phyloP scores from a whole-genome alignment of 1,139 yeast genomes.

The Yamadazyma epiphylla region DNA sequence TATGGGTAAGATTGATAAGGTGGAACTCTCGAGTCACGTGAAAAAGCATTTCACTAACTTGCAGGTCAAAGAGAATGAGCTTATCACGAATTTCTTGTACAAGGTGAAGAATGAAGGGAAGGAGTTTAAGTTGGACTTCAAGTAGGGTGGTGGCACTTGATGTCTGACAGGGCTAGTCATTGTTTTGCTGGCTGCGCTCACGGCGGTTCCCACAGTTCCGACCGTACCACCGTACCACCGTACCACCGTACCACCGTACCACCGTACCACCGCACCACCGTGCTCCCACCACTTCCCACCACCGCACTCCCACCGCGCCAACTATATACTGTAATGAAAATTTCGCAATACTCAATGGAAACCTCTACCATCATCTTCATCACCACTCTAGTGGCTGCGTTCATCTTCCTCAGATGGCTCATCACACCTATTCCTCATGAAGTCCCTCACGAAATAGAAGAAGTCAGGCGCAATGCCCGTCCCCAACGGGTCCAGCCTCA shows the following conservation, averaged over 20 bases:
- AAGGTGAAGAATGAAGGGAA: slow-evolving; percentile 64
- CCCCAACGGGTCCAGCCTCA: slow-evolving; percentile 1
- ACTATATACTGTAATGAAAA: too few relatives aligned
- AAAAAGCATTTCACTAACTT: slow-evolving; percentile 61
- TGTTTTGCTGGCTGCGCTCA: too few relatives aligned
- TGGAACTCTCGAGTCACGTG: slow-evolving; percentile 51
- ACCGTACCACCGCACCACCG: neutral
- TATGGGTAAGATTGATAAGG: slow-evolving; percentile 41
- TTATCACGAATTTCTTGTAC: slow-evolving; percentile 73
- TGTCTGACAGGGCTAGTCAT: too few relatives aligned
- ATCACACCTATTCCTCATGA: slow-evolving; percentile 49
- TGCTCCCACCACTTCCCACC: neutral
- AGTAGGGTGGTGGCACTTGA: too few relatives aligned
- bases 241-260: neutral
- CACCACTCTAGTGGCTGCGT: slow-evolving; percentile 46
- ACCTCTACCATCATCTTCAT: slow-evolving; percentile 50
- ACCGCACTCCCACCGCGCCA: neutral
- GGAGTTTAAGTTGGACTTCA: slow-evolving; percentile 39
- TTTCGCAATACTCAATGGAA: slow-evolving; percentile 43
- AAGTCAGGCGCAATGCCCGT: slow-evolving; percentile 6
- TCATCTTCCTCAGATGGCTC: slow-evolving; percentile 59
- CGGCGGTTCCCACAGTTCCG: too few relatives aligned
- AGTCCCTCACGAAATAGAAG: slow-evolving; percentile 22
- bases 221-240: too few relatives aligned
- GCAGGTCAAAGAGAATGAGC: slow-evolving; percentile 72